Conservation (phyloP, 1,284 basidiomycete genomes). For the Fomitopsis schrenkii region DNA sequence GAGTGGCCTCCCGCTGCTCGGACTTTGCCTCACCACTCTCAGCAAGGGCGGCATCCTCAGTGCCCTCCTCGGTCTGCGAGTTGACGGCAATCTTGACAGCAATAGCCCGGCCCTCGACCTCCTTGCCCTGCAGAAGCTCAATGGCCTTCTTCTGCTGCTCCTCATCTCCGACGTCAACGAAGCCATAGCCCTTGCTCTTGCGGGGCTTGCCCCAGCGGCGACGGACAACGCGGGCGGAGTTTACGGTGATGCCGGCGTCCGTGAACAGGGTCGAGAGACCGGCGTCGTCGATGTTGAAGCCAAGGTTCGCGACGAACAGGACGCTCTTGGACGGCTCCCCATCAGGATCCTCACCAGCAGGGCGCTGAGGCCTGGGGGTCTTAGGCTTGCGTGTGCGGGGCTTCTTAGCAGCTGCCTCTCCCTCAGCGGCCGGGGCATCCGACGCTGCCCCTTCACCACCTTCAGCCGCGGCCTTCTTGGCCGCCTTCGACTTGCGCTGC, state of each 20-base stretch:
- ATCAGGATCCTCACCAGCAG: conserved; percentile 69
- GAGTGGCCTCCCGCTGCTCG: conserved; percentile 22
- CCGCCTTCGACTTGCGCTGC: conserved; percentile 52
- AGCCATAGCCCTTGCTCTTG: conserved; percentile 91
- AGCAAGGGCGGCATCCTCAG: conserved; percentile 32
- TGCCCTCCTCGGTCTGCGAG: conserved; percentile 32
- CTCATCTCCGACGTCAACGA: conserved; percentile 85
- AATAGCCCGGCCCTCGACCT: conserved; percentile 74
- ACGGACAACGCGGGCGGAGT: conserved; percentile 83
- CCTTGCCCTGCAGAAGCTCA: conserved; percentile 74
- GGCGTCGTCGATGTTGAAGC: conserved; percentile 85
- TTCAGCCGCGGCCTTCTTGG: conserved; percentile 38
- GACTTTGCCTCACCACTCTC: conserved; percentile 23
- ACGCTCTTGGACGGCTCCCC: conserved; percentile 83
- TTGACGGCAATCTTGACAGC: conserved; percentile 90
- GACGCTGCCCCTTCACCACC: background rate
- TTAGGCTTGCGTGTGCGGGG: conserved; percentile 60
- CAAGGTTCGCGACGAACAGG: conserved; percentile 93
- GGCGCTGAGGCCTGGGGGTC: conserved; percentile 52
- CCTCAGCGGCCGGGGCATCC: conserved; percentile 5
- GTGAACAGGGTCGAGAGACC: conserved; percentile 76
- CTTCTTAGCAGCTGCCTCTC: conserved; percentile 36
- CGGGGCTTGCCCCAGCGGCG: conserved; percentile 76
- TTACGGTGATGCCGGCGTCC: conserved; percentile 75
- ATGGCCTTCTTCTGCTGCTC: conserved; percentile 86